phyloP scores from a whole-genome alignment of 345 rosid genomes.

The Heritiera littoralis region DNA sequence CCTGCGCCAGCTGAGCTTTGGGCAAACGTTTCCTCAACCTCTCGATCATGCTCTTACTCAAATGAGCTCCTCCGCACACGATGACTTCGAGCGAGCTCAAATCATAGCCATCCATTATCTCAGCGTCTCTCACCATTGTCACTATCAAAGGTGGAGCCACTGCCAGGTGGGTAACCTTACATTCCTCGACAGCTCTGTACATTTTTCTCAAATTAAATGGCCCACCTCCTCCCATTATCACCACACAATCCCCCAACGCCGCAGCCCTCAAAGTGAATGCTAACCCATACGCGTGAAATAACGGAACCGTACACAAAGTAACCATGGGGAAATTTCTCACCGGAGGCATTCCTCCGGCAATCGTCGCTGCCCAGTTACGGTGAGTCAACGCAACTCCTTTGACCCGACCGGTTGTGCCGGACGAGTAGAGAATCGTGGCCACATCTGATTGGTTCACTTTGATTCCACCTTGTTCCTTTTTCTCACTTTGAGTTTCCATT shows the following conservation, averaged over 20 bases:
- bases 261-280: slow-evolving; percentile 28
- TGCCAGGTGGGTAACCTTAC: slow-evolving; percentile 44
- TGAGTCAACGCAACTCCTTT: slow-evolving; percentile 63
- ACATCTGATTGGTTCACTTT: slow-evolving; percentile 42
- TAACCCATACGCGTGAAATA: slow-evolving; percentile 58
- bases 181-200: slow-evolving; percentile 36
- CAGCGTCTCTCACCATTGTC: slow-evolving; percentile 34
- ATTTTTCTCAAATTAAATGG: slow-evolving; percentile 33
- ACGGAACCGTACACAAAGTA: slow-evolving; percentile 47
- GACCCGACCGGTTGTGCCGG: slow-evolving; percentile 58
- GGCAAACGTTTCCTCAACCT: slow-evolving; percentile 40
- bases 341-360: slow-evolving; percentile 29
- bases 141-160: slow-evolving; percentile 49
- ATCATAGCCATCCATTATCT: slow-evolving; percentile 32
- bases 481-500: slow-evolving; percentile 17
- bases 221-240: slow-evolving; percentile 26
- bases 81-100: slow-evolving; percentile 55
- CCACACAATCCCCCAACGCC: slow-evolving; percentile 47
- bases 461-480: background rate
- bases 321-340: slow-evolving; percentile 34
- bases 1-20: slow-evolving; percentile 46
- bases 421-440: slow-evolving; percentile 62
- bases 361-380: slow-evolving; percentile 34
- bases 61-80: slow-evolving; percentile 49
- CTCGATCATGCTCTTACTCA: slow-evolving; percentile 27